phyloP scores from a whole-genome alignment of 2,329 filamentous ascomycete species.

The Arthroderma sp. region DNA sequence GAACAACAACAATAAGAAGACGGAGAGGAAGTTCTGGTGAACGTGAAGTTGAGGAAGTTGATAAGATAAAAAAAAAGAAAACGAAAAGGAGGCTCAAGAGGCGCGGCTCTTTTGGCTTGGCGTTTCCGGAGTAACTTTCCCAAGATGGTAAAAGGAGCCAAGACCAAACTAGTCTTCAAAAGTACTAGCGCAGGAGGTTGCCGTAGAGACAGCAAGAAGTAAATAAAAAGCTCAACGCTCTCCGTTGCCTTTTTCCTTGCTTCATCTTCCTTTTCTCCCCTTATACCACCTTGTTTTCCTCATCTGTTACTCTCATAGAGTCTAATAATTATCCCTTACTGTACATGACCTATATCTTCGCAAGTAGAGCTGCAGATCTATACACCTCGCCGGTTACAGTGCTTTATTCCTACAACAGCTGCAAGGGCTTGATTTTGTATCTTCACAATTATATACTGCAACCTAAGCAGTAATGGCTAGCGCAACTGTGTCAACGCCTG shows the following conservation, averaged over 20 bases:
- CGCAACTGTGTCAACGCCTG: conserved; percentile 68
- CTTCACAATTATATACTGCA: conserved; percentile 15
- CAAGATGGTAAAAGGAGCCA: not conserved
- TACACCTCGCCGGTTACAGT: too few species aligned
- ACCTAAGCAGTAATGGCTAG: conserved; percentile 58
- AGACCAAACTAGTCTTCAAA: conserved; percentile 27
- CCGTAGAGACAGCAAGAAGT: conserved; percentile 23
- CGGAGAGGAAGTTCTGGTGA: too few species aligned
- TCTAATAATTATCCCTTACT: conserved; percentile 6
- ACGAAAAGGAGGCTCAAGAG: not conserved
- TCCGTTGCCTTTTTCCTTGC: not conserved
- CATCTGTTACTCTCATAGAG: conserved; percentile 18
- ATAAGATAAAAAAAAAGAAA: not conserved
- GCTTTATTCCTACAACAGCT: too few species aligned
- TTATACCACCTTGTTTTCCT: conserved; percentile 17
- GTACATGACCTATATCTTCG: conserved; percentile 17
- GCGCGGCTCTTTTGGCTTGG: not conserved
- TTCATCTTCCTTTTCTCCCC: conserved; percentile 13
- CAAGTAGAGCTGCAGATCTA: conserved; percentile 17
- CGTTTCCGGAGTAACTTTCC: conserved; percentile 3
- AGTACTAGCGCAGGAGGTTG: conserved; percentile 25
- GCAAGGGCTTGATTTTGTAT: too few species aligned
- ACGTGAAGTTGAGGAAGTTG: not conserved
- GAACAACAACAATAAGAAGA: too few species aligned
- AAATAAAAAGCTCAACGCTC: conserved; percentile 15